Evolutionary conservation across 139 green algal species (phyloP).

Genomic region (Chlamydomonas asymmetrica): DNA sequence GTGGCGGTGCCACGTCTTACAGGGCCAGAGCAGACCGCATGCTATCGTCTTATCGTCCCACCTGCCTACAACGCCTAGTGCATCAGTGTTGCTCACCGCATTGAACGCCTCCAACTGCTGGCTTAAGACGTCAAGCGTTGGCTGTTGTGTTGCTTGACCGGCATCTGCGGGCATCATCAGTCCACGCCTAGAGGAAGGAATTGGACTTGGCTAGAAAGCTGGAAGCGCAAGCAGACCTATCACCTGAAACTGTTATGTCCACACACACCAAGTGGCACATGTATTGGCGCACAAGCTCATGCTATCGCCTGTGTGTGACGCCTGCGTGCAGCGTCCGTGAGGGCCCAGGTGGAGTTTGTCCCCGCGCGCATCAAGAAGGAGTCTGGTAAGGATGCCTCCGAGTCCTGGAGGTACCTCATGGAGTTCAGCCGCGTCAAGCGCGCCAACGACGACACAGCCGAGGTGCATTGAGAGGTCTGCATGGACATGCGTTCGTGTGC

Average conservation of each 20-base stretch:
- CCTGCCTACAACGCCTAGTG: too few species aligned
- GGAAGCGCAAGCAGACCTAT: background rate
- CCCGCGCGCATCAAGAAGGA: conserved; percentile 19
- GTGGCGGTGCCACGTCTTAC: too few species aligned
- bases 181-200: background rate
- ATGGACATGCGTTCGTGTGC: too few species aligned
- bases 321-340: background rate
- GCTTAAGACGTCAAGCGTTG: too few species aligned
- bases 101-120: too few species aligned
- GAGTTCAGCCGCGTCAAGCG: background rate
- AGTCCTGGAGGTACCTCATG: conserved; percentile 13
- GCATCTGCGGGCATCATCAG: background rate
- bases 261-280: background rate
- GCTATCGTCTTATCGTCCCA: too few species aligned
- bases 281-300: background rate
- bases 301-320: background rate
- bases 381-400: conserved; percentile 9
- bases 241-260: background rate
- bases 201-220: too few species aligned
- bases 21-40: too few species aligned
- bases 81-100: too few species aligned
- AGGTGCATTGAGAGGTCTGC: too few species aligned
- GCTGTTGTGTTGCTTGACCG: too few species aligned
- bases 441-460: too few species aligned
- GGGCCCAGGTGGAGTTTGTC: conserved; percentile 2